Conservation (phyloP, 192 early-diverging fungal genomes). For the Coemansia sp. region DNA sequence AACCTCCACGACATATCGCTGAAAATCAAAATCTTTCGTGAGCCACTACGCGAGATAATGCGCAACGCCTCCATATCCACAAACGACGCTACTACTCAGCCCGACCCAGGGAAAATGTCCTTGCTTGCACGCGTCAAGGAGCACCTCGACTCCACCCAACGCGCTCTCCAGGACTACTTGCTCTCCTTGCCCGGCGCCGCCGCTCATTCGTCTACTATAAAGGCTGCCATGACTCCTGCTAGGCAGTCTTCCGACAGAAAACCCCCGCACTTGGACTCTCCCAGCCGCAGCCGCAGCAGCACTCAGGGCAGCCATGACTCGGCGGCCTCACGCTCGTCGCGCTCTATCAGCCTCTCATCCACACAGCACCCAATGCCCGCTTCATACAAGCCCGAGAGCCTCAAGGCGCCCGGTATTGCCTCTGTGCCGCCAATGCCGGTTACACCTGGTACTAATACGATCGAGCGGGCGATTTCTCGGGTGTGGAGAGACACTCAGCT, state of each 20-base stretch:
- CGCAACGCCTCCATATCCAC: slow-evolving; percentile 22
- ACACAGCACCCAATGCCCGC: not conserved
- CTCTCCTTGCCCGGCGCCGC: slow-evolving; percentile 27
- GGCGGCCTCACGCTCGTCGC: slow-evolving; percentile 16
- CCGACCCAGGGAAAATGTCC: not conserved
- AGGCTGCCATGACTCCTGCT: slow-evolving; percentile 6
- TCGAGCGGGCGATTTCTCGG: slow-evolving; percentile 24
- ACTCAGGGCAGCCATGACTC: slow-evolving; percentile 41
- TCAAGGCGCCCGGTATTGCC: not conserved
- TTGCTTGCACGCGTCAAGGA: slow-evolving; percentile 27
- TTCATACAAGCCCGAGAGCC: not conserved
- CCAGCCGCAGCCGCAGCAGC: slow-evolving; percentile 38
- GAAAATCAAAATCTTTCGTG: slow-evolving; percentile 40
- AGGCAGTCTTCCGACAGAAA: slow-evolving; percentile 2
- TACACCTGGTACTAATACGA: not conserved
- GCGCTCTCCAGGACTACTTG: slow-evolving; percentile 34
- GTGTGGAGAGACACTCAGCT: slow-evolving; percentile 26
- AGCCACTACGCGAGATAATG: slow-evolving; percentile 49
- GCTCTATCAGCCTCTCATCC: slow-evolving; percentile 28
- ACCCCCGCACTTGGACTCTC: slow-evolving; percentile 3
- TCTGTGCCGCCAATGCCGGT: not conserved
- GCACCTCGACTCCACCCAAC: slow-evolving; percentile 42
- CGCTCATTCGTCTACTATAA: slow-evolving; percentile 1
- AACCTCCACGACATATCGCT: slow-evolving; percentile 38
- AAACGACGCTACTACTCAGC: not conserved